These are phyloP conservation scores for Metrosideros polymorpha DNA, from an alignment of 441 rosid species.

Conservation along the genomic window DNA sequence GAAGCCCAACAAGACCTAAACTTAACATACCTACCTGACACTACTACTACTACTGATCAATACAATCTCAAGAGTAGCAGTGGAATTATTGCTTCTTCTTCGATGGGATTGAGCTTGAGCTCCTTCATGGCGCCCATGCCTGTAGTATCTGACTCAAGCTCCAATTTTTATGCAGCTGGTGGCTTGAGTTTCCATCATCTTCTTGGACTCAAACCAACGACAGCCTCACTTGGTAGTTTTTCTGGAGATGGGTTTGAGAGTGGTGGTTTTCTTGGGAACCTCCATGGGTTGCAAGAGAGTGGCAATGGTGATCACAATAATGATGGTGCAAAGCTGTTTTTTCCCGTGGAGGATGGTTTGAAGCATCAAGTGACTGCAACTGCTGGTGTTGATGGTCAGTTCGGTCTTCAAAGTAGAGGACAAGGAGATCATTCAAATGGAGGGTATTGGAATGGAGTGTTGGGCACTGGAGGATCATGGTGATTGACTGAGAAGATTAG, in stretches of 20 bases:
- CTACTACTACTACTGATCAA: constrained; percentile 24
- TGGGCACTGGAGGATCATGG: constrained; percentile 21
- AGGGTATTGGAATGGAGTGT: constrained; percentile 25
- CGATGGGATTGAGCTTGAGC: constrained; percentile 14
- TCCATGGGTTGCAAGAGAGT: constrained; percentile 35
- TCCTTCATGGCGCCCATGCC: background rate
- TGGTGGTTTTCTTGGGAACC: background rate
- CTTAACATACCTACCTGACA: constrained; percentile 42
- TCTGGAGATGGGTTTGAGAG: constrained; percentile 39
- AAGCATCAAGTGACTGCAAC: constrained; percentile 1
- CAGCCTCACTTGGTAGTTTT: background rate
- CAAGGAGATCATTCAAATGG: constrained; percentile 9
- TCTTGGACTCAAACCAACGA: background rate
- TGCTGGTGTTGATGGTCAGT: background rate
- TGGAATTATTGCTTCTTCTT: constrained; percentile 12
- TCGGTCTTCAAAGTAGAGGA: constrained; percentile 2
- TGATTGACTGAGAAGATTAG: background rate
- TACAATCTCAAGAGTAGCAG: constrained; percentile 20
- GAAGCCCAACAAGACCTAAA: constrained; percentile 66
- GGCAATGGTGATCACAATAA: background rate
- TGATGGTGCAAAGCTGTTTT: constrained; percentile 24
- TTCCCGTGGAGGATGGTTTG: constrained; percentile 14
- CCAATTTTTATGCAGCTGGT: constrained; percentile 15
- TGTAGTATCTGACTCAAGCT: constrained; percentile 6
- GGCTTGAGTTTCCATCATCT: background rate